Evolutionary conservation across 1,284 basidiomycete species (phyloP), one percentile per base, ranked within the genome.

Genomic region (Paramarasmius palmivorus): DNA sequence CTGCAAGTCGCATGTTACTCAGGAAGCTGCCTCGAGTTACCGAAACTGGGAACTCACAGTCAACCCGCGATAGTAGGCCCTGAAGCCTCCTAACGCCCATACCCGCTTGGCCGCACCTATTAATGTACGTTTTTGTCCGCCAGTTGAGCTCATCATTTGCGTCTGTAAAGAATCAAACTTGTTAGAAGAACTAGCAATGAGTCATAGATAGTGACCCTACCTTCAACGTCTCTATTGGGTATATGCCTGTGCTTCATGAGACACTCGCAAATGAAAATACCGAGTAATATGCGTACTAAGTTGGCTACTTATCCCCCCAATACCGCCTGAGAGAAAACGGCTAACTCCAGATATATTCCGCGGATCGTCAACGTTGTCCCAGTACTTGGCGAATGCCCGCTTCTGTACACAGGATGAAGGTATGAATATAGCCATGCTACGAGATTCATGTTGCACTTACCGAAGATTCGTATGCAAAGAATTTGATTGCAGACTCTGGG

Each of bases 401-500:
- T 99, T 99, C 83, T 94, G 61, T 55, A 50, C 52, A 53, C 42
- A 58, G 61, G 61, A 58, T 56, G 47, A 46, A 39, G 53, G 38
- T 57, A 53, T 50, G 40, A 39, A 59, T 29, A 19, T 50, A 52
- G 29, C 55, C 22, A 57, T n/a, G n/a, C n/a, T n/a, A 52, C 40
- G 37, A 15, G 20, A 39, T 55, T 54, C 52, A 53, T 58, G 53
- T 36, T 36, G 48, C 26, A 83, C 84, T 71, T 63, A 93, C 91
- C 51, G 92, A 86, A 58, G 92, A 92, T 73, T 99, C 97, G 71
- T 98, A 99, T 6, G 91, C 74, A 62, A 97, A 86, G 74, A 99
- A 99, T 73, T 98, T 99, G 82, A 99, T 98, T 17, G 97, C 97
- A 40, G 91, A 95, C 75, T 98, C 95, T 29, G 90, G 96, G 62